Base-by-base conservation (phyloP, 1,284 basidiomycete species). In the Rhizopogon hawkerae region DNA sequence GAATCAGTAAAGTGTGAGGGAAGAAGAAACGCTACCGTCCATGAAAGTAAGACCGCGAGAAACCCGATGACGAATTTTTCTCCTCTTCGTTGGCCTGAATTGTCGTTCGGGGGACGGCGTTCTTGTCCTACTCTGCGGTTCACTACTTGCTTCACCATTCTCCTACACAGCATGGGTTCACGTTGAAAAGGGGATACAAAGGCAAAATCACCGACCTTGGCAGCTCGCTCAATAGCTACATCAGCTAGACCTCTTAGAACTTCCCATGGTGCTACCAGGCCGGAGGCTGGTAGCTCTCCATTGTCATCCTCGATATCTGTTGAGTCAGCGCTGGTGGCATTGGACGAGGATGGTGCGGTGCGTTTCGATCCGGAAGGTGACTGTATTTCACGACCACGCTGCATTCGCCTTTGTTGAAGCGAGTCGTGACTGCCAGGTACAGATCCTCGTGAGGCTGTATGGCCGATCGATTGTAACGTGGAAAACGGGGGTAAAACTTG, bases 221-320 rank as follows among this genome's bases (percentile, higher is more conserved):
- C 81, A 54, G 85, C 85, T 49, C 83, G 75, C 61, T 87, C 79
- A 50, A 81, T 81, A 26, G 86, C 86, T 36, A 88, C 84, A 68
- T 89, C 85, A 26, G 87, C 87, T 50, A 90, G 66, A 44, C 85
- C 84, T 54, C 85, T 74, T 47, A 90, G 70, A 35, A 89, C 88
- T 67, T 89, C 85, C 81, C 85, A 87, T 39, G 87, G 87, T 5
- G 88, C 88, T 50, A 89, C 79, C 37, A 90, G 74, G 39, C 88
- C 86, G 11, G 80, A 81, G 36, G 86, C 85, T 3, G 89, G 87
- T 3, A 93, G 69, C 60, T 87, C 89, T 5, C 81, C 79, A 53
- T 79, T 80, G 43, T 83, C 81, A 37, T 80, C 84, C 47, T 87
- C 83, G 33, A 79, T 64, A 60, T 90, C 88, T 35, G 86, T 85